Evolutionary conservation across 352 stramenopile species (phyloP), one percentile per base, ranked within the genome.

Genomic region (Halophytophthora polymorphica): DNA sequence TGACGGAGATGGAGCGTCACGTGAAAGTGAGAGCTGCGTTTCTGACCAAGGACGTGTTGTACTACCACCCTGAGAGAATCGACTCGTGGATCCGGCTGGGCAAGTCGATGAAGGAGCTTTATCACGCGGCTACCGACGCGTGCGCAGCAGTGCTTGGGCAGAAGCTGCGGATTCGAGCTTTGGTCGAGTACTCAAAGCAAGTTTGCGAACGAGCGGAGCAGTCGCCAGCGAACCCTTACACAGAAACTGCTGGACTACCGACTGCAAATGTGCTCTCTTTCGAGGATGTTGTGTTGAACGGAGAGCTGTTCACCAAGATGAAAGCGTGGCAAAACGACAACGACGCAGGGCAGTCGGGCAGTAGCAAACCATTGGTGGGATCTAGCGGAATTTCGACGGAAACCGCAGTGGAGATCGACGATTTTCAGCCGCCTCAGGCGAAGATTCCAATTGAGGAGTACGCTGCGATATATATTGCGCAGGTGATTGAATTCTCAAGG

Each of bases 31-130:
- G 77, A 2, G 60, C 83, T 5, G 65, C 69, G 12, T 88, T 73
- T 33, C 58, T 91, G 42, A 63, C 66, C 10, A 82, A 80, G 46
- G 80, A 91, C 25, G 69, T 88, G 10, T 34, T 86, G 35, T 73
- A 75, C 15, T 88, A 77, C 38, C 74, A 77, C 25, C 75, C 77
- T 15, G 60, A 77, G 14, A 71, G 80, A 1, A 66, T 86, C 36
- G 69, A 82, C 51, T 88, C 80, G 2, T 91, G 80, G 80, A 45
- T 85, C 49, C 69, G 73, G 3, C 58, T 91, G 5, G 77, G 76
- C 18, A 73, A 82, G 34, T 81, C 76, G 8, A 79, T 83, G 56
- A 88, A 89, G 35, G 75, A 86, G 47, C 49, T 88, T 8, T 88
- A 87, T 49, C 75, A 89, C 33, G 64, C 74, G 28, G 56, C 68